Percentiles rank a stretch among this genome's conserved stretches.
These are phyloP conservation scores for Puccinia horiana DNA, from an alignment of 1,284 basidiomycete genomes.

Conservation along the genomic window DNA sequence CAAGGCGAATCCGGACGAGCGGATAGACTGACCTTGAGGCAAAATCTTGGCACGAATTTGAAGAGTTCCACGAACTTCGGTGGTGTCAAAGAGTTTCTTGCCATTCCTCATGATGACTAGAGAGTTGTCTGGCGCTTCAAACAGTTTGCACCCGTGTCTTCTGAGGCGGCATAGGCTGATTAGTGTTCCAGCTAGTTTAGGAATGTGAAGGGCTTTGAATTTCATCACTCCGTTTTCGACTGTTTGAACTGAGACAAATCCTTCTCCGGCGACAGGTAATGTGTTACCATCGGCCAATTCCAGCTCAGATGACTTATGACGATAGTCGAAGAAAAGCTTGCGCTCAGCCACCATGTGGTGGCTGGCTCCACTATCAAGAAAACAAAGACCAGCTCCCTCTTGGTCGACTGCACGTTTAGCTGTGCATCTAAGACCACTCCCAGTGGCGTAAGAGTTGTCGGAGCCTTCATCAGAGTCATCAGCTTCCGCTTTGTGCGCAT, in stretches of 20 bases:
- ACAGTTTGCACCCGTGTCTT: too few species aligned
- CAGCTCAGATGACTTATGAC: neutral
- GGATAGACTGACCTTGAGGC: too few species aligned
- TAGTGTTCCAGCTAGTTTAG: neutral
- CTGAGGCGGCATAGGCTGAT: too few species aligned
- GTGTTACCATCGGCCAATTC: neutral
- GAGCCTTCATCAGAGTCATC: too few species aligned
- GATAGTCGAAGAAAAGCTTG: neutral
- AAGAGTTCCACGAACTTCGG: neutral
- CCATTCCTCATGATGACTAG: too few species aligned
- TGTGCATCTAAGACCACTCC: too few species aligned
- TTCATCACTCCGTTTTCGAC: too few species aligned
- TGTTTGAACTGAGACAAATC: too few species aligned
- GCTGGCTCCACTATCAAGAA: neutral
- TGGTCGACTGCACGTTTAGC: neutral
- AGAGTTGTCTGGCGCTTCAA: too few species aligned
- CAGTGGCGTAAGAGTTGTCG: too few species aligned
- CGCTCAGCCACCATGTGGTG: slow-evolving; percentile 3
- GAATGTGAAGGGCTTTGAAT: neutral
- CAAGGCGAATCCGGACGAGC: neutral
- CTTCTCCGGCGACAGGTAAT: neutral
- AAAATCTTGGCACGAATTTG: neutral
- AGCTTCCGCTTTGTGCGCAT: too few species aligned
- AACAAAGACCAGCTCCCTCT: neutral
- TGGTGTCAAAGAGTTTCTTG: neutral